phyloP scores from a whole-genome alignment of 192 early-diverging fungal species.

The Dispira simplex region DNA sequence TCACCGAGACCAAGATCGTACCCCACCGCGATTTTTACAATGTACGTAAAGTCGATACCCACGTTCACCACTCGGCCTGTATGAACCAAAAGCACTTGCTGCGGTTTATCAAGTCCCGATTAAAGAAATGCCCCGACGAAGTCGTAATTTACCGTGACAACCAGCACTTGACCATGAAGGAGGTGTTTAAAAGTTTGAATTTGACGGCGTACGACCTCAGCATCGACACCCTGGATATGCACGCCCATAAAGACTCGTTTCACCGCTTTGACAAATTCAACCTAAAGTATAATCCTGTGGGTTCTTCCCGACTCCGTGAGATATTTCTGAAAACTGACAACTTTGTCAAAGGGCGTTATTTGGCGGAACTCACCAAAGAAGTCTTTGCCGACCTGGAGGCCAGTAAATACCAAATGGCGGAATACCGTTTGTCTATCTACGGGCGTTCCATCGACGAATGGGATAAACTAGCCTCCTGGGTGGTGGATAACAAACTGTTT shows the following conservation, averaged over 20 bases:
- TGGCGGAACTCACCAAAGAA: constrained; percentile 90
- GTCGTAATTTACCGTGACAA: constrained; percentile 76
- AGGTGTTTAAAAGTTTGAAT: constrained; percentile 83
- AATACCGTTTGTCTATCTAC: constrained; percentile 91
- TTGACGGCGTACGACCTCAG: constrained; percentile 86
- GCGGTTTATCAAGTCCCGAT: constrained; percentile 87
- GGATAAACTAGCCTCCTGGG: constrained; percentile 90
- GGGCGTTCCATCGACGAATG: constrained; percentile 72
- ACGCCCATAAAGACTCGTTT: constrained; percentile 92
- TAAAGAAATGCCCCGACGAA: constrained; percentile 59
- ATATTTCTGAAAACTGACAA: constrained; percentile 97
- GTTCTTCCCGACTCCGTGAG: constrained; percentile 84
- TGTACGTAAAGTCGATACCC: constrained; percentile 93
- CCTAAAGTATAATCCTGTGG: constrained; percentile 89
- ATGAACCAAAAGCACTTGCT: constrained; percentile 97
- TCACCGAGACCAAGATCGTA: constrained; percentile 80
- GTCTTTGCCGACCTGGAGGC: constrained; percentile 78
- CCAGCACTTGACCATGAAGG: constrained; percentile 54
- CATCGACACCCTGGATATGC: constrained; percentile 95
- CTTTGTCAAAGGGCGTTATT: constrained; percentile 64
- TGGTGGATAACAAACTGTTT: constrained; percentile 79
- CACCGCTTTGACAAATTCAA: constrained; percentile 97
- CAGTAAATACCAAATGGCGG: constrained; percentile 89
- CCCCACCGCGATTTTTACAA: constrained; percentile 97
- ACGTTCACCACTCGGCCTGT: constrained; percentile 83